Evolutionary conservation across 345 rosid genomes (phyloP), one percentile per base, ranked within the genome.

Genomic region (Eucalyptus pauciflora): DNA sequence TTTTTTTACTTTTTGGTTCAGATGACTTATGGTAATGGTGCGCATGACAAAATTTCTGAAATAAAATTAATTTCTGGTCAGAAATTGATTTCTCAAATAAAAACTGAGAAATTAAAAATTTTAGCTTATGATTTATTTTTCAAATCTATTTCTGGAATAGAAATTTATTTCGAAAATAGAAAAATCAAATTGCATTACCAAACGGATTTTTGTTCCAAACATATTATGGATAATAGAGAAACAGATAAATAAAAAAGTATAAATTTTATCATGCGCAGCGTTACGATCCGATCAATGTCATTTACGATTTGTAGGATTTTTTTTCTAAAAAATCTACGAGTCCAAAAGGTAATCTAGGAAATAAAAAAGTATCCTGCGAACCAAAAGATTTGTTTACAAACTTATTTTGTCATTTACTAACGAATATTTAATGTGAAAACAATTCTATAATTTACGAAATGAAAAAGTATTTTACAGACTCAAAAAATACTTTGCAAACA

Each of bases 401-500:
- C 25, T 71, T 71, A 20, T 3, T 71, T 71, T 71, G 24, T 10
- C 46, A 33, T 71, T 69, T 69, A 33, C 0, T 0, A 9, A 4
- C 3, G 16, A 33, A 31, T 31, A 12, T 31, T 52, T 69, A 31
- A 69, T 33, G 43, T 14, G 43, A 69, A 69, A 69, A 33, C 2
- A 22, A 17, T 0, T 0, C 7, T 33, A 1, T 71, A 71, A 71
- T 18, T 71, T 71, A 18, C 7, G 10, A 71, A 18, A 71, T 0
- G 1, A 17, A 11, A 33, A 71, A 69, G 24, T 33, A 33, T 18
- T 71, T 17, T 17, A 71, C 2, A 0, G 1, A 8, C 25, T 33
- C 45, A 33, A 33, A 71, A 33, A 17, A 11, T 33, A 9, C 22
- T 17, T 5, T 2, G 2, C 13, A 1, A 5, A 2, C 1, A 17